Base-by-base conservation (phyloP, 2,329 filamentous ascomycete species). In the Biscogniauxia marginata region DNA sequence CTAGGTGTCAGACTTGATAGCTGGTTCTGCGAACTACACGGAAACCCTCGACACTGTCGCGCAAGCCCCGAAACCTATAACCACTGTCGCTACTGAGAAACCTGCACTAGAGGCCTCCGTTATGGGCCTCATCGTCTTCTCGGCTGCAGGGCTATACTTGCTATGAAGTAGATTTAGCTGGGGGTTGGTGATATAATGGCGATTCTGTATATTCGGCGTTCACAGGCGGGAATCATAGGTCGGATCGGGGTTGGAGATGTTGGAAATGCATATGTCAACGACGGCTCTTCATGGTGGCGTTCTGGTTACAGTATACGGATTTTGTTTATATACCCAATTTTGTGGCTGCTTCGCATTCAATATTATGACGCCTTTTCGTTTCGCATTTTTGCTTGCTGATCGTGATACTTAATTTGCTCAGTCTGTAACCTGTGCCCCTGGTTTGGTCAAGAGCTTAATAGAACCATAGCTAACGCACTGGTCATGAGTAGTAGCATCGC, bases 81-180 rank as follows among this genome's bases (percentile, higher is more conserved):
- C 60, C 19, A 61, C 64, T n/a, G 58, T 52, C 7, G 60, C 62
- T 11, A 47, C 59, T 8, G 65, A 69, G 20, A 69, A 67, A 52
- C 68, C 63, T 6, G 61, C 63, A 19, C 54, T 69, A 25, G 67
- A 68, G 46, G 68, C 67, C 19, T 70, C 68, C 16, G 59, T 70
- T 49, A 67, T 70, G 66, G 68, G 68, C 5, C 56, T 70, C 11
- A 60, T 70, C 56, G 65, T 70, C 43, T 70, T 70, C 56, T 69
- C 68, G 23, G 67, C 64, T 4, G 68, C 65, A 13, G 67, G 68
- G 34, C 55, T 70, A n/a, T 64, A 61, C 51, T 52, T 70, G 39
- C 57, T 70, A 63, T 70, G 57, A 69, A 51, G 44, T 39, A 2
- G 13, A 8, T 39, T 16, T 39, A 45, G 30, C 13, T 39, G 30